These are phyloP conservation scores for Synchytrium microbalum DNA, from an alignment of 371 early-diverging fungal species.

Conservation along the genomic window DNA sequence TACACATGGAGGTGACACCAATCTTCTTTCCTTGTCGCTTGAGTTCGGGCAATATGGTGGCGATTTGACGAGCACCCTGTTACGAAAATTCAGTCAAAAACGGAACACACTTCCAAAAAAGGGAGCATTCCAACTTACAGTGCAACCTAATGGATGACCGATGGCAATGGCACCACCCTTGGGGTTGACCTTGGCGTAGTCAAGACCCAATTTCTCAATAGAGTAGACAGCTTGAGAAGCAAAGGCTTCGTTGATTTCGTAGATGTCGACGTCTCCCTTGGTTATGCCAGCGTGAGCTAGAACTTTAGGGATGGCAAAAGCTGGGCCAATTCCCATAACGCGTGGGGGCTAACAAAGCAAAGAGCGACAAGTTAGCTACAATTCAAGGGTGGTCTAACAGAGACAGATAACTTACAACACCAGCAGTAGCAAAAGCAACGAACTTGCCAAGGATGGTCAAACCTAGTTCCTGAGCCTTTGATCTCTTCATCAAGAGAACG, in stretches of 20 bases:
- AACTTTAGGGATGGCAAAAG: slow-evolving; percentile 87
- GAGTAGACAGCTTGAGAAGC: slow-evolving; percentile 95
- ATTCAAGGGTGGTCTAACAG: too few species aligned
- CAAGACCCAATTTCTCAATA: slow-evolving; percentile 77
- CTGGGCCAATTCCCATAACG: slow-evolving; percentile 91
- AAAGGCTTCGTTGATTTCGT: slow-evolving; percentile 94
- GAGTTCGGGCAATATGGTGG: slow-evolving; percentile 89
- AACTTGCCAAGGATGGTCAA: slow-evolving; percentile 83
- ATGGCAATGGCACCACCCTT: slow-evolving; percentile 98
- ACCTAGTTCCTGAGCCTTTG: slow-evolving; percentile 79
- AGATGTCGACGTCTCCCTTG: slow-evolving; percentile 62
- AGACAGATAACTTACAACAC: too few species aligned
- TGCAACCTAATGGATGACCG: slow-evolving; percentile 67
- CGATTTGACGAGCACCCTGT: slow-evolving; percentile 96
- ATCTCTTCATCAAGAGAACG: slow-evolving; percentile 90
- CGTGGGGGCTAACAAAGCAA: slow-evolving; percentile 78
- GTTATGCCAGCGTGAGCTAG: slow-evolving; percentile 73
- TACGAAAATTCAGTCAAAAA: slow-evolving; percentile 49
- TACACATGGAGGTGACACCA: slow-evolving; percentile 90
- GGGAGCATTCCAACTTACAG: neutral
- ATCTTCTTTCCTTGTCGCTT: slow-evolving; percentile 75
- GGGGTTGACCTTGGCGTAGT: slow-evolving; percentile 88
- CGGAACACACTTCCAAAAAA: neutral
- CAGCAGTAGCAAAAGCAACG: slow-evolving; percentile 82
- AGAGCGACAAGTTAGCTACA: slow-evolving; percentile 18